phyloP scores from a whole-genome alignment of 83 land plant species.

The Larix sibirica region DNA sequence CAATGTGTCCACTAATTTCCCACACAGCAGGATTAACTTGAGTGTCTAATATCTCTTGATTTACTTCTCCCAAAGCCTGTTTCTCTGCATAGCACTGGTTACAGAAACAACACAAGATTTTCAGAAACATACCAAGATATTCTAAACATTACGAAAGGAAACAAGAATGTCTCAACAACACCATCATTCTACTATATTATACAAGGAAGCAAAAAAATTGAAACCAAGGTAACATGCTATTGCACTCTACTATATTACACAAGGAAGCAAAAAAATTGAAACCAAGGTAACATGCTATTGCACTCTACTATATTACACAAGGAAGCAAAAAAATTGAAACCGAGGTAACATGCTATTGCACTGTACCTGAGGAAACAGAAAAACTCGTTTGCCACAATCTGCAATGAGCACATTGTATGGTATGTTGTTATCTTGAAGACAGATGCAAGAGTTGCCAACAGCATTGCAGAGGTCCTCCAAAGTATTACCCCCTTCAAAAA shows the following conservation, averaged over 20 bases:
- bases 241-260: background rate
- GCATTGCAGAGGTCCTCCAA: slow-evolving; percentile 54
- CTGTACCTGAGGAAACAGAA: slow-evolving; percentile 83
- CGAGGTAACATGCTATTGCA: background rate
- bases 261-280: background rate
- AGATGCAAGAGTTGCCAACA: slow-evolving; percentile 69
- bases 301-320: background rate
- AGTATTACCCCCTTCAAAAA: slow-evolving; percentile 69
- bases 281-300: background rate
- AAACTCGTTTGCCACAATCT: slow-evolving; percentile 74
- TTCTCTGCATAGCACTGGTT: slow-evolving; percentile 88
- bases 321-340: background rate
- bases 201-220: too few species aligned
- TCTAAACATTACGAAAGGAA: background rate
- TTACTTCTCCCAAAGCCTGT: slow-evolving; percentile 91
- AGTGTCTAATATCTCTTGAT: slow-evolving; percentile 73
- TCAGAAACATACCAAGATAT: too few species aligned
- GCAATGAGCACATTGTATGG: slow-evolving; percentile 91
- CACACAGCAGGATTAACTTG: slow-evolving; percentile 98
- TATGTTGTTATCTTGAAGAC: slow-evolving; percentile 75
- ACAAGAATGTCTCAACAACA: background rate
- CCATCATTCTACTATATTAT: background rate
- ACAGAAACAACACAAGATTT: background rate
- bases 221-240: too few species aligned
- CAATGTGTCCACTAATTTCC: slow-evolving; percentile 98